A percentile compares a stretch with the other conserved stretches of the same genome.
phyloP scores from a whole-genome alignment of 179 eudicot genomes.

The Sideroxylon spinosum region DNA sequence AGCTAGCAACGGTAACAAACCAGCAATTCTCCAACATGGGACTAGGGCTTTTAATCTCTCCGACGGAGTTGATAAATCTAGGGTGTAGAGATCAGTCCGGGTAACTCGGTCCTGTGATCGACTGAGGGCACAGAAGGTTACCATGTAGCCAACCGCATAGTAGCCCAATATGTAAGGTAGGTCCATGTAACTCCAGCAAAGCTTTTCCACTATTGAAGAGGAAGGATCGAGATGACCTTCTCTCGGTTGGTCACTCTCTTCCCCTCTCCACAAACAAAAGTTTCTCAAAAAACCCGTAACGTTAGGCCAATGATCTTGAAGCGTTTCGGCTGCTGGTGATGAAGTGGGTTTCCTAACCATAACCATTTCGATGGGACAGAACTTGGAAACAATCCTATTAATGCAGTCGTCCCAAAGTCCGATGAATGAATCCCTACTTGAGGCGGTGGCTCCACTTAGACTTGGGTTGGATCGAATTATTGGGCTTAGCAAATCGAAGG shows the following conservation, averaged over 20 bases:
- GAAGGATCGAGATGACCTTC: constrained; percentile 50
- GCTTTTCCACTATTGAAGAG: constrained; percentile 45
- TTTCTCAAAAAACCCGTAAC: constrained; percentile 51
- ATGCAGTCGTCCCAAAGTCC: constrained; percentile 81
- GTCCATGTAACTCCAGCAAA: constrained; percentile 58
- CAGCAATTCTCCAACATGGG: constrained; percentile 78
- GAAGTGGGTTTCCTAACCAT: constrained; percentile 47
- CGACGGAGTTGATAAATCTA: constrained; percentile 51
- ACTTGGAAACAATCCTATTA: constrained; percentile 60
- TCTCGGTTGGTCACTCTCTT: constrained; percentile 54
- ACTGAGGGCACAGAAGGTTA: constrained; percentile 71
- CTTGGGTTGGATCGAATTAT: constrained; percentile 46
- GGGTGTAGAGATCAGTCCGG: constrained; percentile 53
- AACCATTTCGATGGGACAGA: constrained; percentile 46
- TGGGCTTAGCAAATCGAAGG: constrained; percentile 54
- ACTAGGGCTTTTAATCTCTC: constrained; percentile 57
- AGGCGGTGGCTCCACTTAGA: constrained; percentile 33
- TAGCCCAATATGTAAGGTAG: constrained; percentile 71
- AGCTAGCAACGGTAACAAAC: constrained; percentile 56
- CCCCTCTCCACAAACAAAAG: constrained; percentile 79
- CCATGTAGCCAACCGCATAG: constrained; percentile 53
- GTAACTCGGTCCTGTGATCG: constrained; percentile 34
- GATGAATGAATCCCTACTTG: constrained; percentile 58
- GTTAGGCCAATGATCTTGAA: constrained; percentile 69
- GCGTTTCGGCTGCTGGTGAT: background rate